A percentile compares a stretch with the other conserved stretches of the same genome.
Conservation (phyloP, 176 grass and related monocot species). For the Panicum miliaceum region DNA sequence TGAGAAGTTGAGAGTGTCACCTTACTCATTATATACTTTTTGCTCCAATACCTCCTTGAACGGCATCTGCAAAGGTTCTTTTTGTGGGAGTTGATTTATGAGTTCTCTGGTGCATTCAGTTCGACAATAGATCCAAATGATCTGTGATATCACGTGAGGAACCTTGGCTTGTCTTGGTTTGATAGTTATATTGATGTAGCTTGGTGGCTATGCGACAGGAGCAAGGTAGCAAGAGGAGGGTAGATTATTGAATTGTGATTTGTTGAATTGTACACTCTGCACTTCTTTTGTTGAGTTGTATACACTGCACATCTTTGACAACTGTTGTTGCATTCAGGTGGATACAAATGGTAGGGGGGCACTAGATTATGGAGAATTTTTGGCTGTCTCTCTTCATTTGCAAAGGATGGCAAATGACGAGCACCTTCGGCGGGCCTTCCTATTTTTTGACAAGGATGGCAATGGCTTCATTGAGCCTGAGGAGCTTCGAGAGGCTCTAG, state of each 20-base stretch:
- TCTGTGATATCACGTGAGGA: not conserved
- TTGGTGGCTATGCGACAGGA: not conserved
- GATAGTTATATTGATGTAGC: not conserved
- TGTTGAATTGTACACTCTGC: not conserved
- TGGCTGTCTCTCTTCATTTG: slow-evolving; percentile 97
- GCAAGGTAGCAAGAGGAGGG: not conserved
- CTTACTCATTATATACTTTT: not conserved
- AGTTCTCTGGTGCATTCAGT: slow-evolving; percentile 8
- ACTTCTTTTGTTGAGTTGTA: not conserved
- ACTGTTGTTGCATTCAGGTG: slow-evolving; percentile 60
- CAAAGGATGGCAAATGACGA: slow-evolving; percentile 99
- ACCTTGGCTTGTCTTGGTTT: not conserved
- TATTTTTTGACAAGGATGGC: slow-evolving; percentile 95
- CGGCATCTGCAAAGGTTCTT: not conserved
- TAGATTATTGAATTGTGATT: not conserved
- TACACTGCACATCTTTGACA: slow-evolving; percentile 20
- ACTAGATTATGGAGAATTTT: slow-evolving; percentile 92
- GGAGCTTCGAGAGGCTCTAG: slow-evolving; percentile 80
- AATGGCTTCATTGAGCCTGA: slow-evolving; percentile 95
- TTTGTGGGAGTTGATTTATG: not conserved
- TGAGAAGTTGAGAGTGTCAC: not conserved
- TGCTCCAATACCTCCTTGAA: not conserved
- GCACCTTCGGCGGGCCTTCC: slow-evolving; percentile 84
- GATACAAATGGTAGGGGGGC: slow-evolving; percentile 88
- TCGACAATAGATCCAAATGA: slow-evolving; percentile 18